Base-by-base conservation (phyloP, 768 basidiomycete species). In the Mycena rosella region DNA sequence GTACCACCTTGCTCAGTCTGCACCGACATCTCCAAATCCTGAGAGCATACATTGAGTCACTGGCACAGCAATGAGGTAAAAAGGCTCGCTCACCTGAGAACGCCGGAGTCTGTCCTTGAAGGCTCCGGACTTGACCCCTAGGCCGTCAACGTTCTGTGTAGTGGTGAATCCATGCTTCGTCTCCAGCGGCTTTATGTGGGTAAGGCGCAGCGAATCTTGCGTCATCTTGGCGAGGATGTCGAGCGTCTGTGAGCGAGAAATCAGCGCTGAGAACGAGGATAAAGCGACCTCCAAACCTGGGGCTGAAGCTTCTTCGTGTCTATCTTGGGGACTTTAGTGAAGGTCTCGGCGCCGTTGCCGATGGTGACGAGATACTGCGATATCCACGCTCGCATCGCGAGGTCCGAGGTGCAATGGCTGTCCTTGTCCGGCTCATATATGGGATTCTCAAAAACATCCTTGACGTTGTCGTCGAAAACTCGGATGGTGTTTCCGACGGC, bases 351-450 rank as follows among this genome's bases (percentile, higher is more conserved):
- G 24, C 85, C 85, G 56, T 83, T 82, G 8, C 78, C 77, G 60
- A 83, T 80, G 1, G 69, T 76, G 3, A 83, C 74, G 8, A 90
- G 65, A 60, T 84, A 86, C 30, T 85, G 82, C 0, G 86, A 83
- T 5, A 86, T 74, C 86, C 86, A 88, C 1, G 86, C 86, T 1
- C 86, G 79, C 68, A 78, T 78, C 17, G 79, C 81, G 13, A 85
- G 75, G 55, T 85, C 82, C 8, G 74, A 76, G 26, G 73, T 64
- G 17, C 76, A 73, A 38, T 82, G 77, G 3, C 70, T 69, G 22
- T 65, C 52, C 34, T 78, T 73, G 0, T 76, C 73, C 18, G 72
- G 67, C n/a, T 84, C 73, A 40, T 83, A 84, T 14, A 78, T 68
- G 0, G 78, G 75, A 29, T 84, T 71, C 1, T 76, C 69, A 68